These are phyloP conservation scores for Monascus purpureus DNA, from an alignment of 495 filamentous ascomycete species.

Conservation along the genomic window DNA sequence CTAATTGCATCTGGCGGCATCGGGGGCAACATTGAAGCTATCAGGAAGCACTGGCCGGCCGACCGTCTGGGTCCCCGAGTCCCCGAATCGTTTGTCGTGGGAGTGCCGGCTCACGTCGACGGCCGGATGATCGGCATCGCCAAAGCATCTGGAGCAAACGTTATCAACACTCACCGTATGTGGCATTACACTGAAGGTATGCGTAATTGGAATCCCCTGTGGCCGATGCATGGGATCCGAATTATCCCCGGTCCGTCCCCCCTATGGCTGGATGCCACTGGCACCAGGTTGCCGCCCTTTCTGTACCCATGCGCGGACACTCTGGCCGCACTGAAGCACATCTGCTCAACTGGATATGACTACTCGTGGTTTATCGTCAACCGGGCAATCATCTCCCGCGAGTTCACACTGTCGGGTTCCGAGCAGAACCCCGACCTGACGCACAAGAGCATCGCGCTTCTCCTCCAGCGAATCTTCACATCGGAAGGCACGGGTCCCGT, in stretches of 20 bases:
- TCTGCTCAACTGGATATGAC: too few relatives aligned
- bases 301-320: neutral
- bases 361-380: too few relatives aligned
- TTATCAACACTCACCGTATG: slow-evolving; percentile 39
- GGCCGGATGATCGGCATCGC: slow-evolving; percentile 38
- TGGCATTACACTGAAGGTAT: slow-evolving; percentile 43
- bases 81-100: slow-evolving; percentile 39
- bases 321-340: neutral
- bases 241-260: slow-evolving; percentile 7
- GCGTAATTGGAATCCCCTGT: slow-evolving; percentile 38
- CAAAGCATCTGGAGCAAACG: slow-evolving; percentile 24
- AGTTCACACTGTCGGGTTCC: too few relatives aligned
- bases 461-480: too few relatives aligned
- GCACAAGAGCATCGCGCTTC: neutral
- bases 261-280: neutral
- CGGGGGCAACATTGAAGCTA: slow-evolving; percentile 34
- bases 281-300: neutral
- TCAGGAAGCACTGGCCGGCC: slow-evolving; percentile 34
- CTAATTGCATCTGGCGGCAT: slow-evolving; percentile 34
- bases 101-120: slow-evolving; percentile 38
- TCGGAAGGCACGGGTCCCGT: slow-evolving; percentile 12
- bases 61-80: too few relatives aligned
- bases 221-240: too few relatives aligned
- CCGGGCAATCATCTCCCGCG: too few relatives aligned
- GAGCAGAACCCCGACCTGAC: neutral